Evolutionary conservation across 1,284 basidiomycete species (phyloP).

Genomic region (Sanghuangporus weigelae): DNA sequence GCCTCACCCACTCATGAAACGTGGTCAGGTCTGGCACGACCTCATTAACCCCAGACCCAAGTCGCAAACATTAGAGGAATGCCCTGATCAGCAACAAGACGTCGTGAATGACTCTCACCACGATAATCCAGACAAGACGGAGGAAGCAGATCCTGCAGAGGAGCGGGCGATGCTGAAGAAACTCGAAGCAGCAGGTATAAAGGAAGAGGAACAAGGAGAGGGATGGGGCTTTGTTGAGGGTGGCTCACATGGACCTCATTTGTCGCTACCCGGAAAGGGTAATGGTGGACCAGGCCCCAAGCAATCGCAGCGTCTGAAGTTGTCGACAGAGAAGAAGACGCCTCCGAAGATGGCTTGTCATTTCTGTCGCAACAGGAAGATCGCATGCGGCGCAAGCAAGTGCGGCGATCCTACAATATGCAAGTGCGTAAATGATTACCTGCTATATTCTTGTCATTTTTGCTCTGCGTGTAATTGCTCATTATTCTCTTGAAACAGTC

Average conservation of each 20-base stretch:
- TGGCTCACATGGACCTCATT: constrained; percentile 7
- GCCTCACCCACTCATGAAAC: constrained; percentile 8
- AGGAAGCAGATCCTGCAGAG: not conserved
- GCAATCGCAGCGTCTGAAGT: constrained; percentile 1
- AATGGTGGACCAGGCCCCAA: not conserved
- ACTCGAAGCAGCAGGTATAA: not conserved
- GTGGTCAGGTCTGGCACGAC: constrained; percentile 5
- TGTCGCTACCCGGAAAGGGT: not conserved
- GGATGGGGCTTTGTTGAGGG: constrained; percentile 15
- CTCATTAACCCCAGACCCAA: not conserved
- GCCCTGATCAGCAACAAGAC: not conserved
- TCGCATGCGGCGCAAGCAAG: constrained; percentile 12
- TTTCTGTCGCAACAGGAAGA: constrained; percentile 17
- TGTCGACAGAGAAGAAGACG: constrained; percentile 12
- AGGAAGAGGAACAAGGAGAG: constrained; percentile 9
- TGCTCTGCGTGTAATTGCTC: not conserved
- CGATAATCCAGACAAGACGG: not conserved
- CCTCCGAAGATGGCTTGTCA: constrained; percentile 16
- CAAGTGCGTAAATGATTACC: constrained; percentile 9
- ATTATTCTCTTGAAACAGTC: not conserved
- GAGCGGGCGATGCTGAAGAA: not conserved
- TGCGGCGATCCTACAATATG: constrained; percentile 10
- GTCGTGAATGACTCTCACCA: not conserved
- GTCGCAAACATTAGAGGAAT: not conserved
- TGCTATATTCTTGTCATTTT: not conserved